phyloP scores from a whole-genome alignment of 1,284 basidiomycete genomes.

The Blastosporella zonata region DNA sequence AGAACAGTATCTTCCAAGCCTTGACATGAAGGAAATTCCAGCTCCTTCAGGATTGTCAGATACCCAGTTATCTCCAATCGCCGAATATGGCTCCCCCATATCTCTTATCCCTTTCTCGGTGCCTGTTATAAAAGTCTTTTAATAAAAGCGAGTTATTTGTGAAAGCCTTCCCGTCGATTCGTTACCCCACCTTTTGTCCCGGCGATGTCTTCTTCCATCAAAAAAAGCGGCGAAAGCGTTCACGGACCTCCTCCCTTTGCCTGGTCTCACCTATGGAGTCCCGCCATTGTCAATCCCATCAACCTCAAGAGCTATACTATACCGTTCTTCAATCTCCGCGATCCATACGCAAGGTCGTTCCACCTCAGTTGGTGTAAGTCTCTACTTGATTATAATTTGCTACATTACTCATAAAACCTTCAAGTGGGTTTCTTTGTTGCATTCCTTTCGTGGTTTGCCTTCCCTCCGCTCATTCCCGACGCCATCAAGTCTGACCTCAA shows the following conservation, averaged over 20 bases:
- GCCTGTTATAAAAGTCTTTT: not conserved
- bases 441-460: slow-evolving; percentile 56
- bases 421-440: slow-evolving; percentile 24
- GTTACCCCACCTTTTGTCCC: not conserved
- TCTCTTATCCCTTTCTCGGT: not conserved
- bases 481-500: slow-evolving; percentile 55
- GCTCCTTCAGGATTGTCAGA: not conserved
- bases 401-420: slow-evolving; percentile 31
- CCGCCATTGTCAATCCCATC: slow-evolving; percentile 43
- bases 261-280: slow-evolving; percentile 29
- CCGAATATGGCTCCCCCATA: not conserved
- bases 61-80: not conserved
- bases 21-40: not conserved
- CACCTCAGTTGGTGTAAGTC: slow-evolving; percentile 48
- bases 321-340: slow-evolving; percentile 51
- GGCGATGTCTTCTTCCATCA: not conserved
- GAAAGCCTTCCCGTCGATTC: not conserved
- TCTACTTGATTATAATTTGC: not conserved
- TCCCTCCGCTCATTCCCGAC: slow-evolving; percentile 45
- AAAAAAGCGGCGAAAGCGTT: not conserved
- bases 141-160: not conserved
- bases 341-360: slow-evolving; percentile 51
- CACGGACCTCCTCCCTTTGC: slow-evolving; percentile 24
- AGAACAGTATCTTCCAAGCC: not conserved
- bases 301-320: slow-evolving; percentile 57